Evolutionary conservation across 2,329 filamentous ascomycete species (phyloP).

Genomic region (Pyricularia pennisetigena): DNA sequence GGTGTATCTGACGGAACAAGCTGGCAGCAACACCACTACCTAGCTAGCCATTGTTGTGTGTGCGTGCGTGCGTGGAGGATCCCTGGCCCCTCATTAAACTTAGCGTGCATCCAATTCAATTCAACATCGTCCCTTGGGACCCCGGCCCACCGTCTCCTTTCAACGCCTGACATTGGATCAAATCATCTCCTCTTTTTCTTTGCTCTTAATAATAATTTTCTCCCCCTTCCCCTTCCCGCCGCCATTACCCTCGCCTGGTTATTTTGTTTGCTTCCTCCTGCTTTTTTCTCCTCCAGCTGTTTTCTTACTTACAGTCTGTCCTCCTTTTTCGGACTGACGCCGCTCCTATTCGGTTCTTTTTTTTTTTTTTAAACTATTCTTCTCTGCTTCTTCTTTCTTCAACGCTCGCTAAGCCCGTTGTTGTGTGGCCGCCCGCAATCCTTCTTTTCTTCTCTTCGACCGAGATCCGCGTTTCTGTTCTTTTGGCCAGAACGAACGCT

Average conservation of each 20-base stretch:
- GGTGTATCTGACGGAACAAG: too few relatives aligned
- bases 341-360: constrained; percentile 12
- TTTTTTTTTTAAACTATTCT: constrained; percentile 13
- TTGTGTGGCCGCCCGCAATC: constrained; percentile 1
- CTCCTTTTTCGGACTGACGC: background rate
- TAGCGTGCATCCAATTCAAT: constrained; percentile 24
- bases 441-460: background rate
- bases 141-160: constrained; percentile 9
- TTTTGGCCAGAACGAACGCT: background rate
- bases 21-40: background rate
- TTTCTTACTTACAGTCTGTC: background rate
- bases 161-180: constrained; percentile 6
- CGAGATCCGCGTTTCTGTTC: background rate
- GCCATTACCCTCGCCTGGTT: constrained; percentile 22
- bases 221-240: constrained; percentile 19
- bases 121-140: constrained; percentile 17
- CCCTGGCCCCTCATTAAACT: constrained; percentile 28
- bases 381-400: constrained; percentile 18
- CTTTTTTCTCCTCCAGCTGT: constrained; percentile 6
- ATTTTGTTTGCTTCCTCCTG: constrained; percentile 22
- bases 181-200: constrained; percentile 12
- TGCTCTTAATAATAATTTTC: constrained; percentile 12
- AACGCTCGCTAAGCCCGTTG: constrained; percentile 12
- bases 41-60: background rate
- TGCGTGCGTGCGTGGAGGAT: constrained; percentile 6